Conservation (phyloP, 371 early-diverging fungal species). For the Polyrhizophydium stewartii region DNA sequence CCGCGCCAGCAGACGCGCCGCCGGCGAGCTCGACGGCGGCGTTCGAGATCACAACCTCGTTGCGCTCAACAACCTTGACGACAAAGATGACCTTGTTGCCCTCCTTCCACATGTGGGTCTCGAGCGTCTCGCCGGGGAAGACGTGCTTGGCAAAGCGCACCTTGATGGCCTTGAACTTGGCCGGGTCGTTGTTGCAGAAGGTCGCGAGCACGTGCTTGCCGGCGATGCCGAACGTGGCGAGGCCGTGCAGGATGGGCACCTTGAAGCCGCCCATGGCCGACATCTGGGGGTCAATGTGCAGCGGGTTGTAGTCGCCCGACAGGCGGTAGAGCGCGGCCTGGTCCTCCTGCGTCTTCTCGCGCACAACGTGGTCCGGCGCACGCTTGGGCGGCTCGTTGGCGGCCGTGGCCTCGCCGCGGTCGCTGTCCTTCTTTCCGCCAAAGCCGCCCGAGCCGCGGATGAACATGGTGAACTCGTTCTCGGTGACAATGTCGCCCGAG, state of each 20-base stretch:
- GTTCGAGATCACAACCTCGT: constrained; percentile 77
- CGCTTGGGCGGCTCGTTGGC: constrained; percentile 70
- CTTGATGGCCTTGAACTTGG: constrained; percentile 78
- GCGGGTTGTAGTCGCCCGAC: constrained; percentile 59
- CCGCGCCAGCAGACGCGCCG: constrained; percentile 4
- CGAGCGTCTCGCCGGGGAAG: constrained; percentile 95
- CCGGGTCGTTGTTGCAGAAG: constrained; percentile 68
- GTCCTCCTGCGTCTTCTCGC: constrained; percentile 81
- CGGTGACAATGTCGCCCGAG: constrained; percentile 69
- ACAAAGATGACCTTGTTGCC: constrained; percentile 85
- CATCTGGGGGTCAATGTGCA: constrained; percentile 97
- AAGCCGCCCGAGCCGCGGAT: constrained; percentile 91
- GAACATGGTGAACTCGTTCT: constrained; percentile 88
- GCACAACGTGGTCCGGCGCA: constrained; percentile 73
- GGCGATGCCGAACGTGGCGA: constrained; percentile 89
- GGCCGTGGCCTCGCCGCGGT: constrained; percentile 78
- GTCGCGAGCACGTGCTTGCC: constrained; percentile 79
- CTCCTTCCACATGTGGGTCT: constrained; percentile 94
- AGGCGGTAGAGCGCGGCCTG: constrained; percentile 94
- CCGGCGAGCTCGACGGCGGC: constrained; percentile 75
- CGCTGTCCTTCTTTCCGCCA: constrained; percentile 69
- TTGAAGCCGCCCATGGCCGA: constrained; percentile 91
- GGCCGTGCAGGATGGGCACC: constrained; percentile 93
- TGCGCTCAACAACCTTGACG: constrained; percentile 87
- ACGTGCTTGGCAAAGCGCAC: constrained; percentile 88